These are phyloP conservation scores for Mucor circinelloides DNA, from an alignment of 371 early-diverging fungal genomes.

Conservation along the genomic window DNA sequence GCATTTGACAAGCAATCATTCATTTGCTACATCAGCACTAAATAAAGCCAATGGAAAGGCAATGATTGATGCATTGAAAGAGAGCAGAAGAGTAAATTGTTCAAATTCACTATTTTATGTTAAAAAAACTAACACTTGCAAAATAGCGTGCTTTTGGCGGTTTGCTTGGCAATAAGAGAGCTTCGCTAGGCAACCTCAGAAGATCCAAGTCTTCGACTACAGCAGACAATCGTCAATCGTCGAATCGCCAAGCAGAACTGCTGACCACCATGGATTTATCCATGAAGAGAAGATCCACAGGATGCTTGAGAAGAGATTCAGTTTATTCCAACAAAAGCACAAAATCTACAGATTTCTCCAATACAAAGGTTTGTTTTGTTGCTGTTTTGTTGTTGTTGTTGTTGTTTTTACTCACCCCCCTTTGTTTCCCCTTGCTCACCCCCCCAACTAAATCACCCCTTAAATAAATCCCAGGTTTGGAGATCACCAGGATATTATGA, in stretches of 20 bases:
- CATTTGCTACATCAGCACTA: slow-evolving; percentile 3
- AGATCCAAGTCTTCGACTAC: slow-evolving; percentile 46
- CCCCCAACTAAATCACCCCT: neutral
- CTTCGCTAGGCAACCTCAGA: slow-evolving; percentile 40
- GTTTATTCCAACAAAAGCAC: slow-evolving; percentile 27
- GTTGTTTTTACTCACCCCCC: slow-evolving; percentile 1
- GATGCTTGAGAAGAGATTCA: slow-evolving; percentile 45
- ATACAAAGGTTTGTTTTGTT: slow-evolving; percentile 14
- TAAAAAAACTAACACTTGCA: neutral
- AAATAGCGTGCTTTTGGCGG: slow-evolving; percentile 25
- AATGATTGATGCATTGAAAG: slow-evolving; percentile 23
- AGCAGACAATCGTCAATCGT: slow-evolving; percentile 28
- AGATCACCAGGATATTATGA: slow-evolving; percentile 49
- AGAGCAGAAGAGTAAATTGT: slow-evolving; percentile 19
- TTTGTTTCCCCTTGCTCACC: neutral
- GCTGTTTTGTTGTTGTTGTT: slow-evolving; percentile 1
- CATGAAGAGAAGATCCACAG: slow-evolving; percentile 51
- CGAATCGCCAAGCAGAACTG: slow-evolving; percentile 18
- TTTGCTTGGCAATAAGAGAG: slow-evolving; percentile 34
- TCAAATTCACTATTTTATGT: neutral
- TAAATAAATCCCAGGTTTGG: slow-evolving; percentile 34
- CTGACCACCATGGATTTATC: slow-evolving; percentile 20
- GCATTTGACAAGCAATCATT: neutral
- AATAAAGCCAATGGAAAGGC: slow-evolving; percentile 20
- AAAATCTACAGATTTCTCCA: slow-evolving; percentile 9